These are phyloP conservation scores for Penicillium sp. DNA, from an alignment of 2,329 filamentous ascomycete genomes.

Conservation along the genomic window DNA sequence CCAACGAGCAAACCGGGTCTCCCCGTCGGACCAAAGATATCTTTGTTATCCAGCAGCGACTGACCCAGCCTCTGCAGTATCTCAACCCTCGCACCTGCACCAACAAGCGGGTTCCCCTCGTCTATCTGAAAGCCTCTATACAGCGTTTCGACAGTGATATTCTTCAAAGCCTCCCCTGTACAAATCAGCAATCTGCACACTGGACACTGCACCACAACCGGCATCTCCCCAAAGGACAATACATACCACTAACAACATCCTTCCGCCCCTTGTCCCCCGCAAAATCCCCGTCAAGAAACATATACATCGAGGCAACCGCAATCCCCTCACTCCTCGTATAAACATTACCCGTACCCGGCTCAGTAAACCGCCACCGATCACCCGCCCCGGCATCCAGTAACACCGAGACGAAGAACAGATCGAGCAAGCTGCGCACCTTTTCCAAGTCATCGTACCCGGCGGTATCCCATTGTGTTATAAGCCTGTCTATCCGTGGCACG, in stretches of 20 bases:
- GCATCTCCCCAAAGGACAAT: neutral
- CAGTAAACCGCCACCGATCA: constrained; percentile 54
- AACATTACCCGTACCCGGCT: constrained; percentile 36
- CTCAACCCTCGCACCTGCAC: constrained; percentile 49
- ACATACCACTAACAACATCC: constrained; percentile 18
- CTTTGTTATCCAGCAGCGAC: constrained; percentile 45
- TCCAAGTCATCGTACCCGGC: constrained; percentile 51
- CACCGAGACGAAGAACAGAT: constrained; percentile 67
- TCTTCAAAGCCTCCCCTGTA: constrained; percentile 21
- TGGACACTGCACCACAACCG: neutral
- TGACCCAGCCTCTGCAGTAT: constrained; percentile 50
- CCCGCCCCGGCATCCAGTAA: constrained; percentile 62
- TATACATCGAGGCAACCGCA: constrained; percentile 56
- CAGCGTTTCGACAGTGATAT: constrained; percentile 41
- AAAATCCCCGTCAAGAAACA: constrained; percentile 54
- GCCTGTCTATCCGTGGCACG: constrained; percentile 53
- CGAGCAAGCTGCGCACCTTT: constrained; percentile 59
- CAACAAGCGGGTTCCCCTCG: constrained; percentile 49
- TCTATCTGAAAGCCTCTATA: constrained; percentile 52
- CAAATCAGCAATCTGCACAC: neutral
- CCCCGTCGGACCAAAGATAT: constrained; percentile 50
- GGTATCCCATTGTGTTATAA: constrained; percentile 54
- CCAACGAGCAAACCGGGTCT: constrained; percentile 57
- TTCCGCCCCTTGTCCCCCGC: constrained; percentile 1
- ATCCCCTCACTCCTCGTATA: constrained; percentile 57